These are phyloP conservation scores for Ambrosia hybrid DNA, from an alignment of 140 eudicot species.

Conservation along the genomic window DNA sequence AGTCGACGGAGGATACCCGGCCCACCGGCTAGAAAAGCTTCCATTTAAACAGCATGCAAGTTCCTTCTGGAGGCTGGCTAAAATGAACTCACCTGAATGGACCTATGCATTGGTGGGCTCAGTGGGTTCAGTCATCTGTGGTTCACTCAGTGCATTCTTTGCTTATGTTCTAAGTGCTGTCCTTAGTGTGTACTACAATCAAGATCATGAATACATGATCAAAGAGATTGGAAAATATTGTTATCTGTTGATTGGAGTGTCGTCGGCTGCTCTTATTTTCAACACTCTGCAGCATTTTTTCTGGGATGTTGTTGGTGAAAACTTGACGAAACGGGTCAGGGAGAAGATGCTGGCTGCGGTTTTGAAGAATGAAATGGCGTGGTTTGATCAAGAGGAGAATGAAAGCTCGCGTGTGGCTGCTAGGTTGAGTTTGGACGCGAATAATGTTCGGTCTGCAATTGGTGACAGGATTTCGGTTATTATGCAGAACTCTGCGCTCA, in stretches of 20 bases:
- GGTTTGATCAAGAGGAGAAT: constrained; percentile 91
- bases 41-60: constrained; percentile 76
- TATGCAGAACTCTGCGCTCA: constrained; percentile 86
- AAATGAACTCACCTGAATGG: constrained; percentile 96
- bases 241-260: constrained; percentile 75
- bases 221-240: constrained; percentile 66
- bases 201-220: constrained; percentile 66
- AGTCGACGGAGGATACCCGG: constrained; percentile 58
- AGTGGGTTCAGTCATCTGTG: constrained; percentile 73
- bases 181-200: constrained; percentile 76
- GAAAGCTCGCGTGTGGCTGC: constrained; percentile 86
- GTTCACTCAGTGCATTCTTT: constrained; percentile 82
- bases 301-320: constrained; percentile 92
- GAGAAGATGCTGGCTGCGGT: constrained; percentile 81
- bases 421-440: constrained; percentile 75
- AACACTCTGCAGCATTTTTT: constrained; percentile 77
- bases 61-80: constrained; percentile 79
- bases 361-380: constrained; percentile 83
- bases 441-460: constrained; percentile 80
- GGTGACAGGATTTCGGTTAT: constrained; percentile 88
- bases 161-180: constrained; percentile 87
- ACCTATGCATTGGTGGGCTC: constrained; percentile 76
- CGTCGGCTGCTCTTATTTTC: constrained; percentile 78
- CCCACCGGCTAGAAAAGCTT: constrained; percentile 62
- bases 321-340: constrained; percentile 72